phyloP scores from a whole-genome alignment of 768 basidiomycete genomes.

The Russula emetica region DNA sequence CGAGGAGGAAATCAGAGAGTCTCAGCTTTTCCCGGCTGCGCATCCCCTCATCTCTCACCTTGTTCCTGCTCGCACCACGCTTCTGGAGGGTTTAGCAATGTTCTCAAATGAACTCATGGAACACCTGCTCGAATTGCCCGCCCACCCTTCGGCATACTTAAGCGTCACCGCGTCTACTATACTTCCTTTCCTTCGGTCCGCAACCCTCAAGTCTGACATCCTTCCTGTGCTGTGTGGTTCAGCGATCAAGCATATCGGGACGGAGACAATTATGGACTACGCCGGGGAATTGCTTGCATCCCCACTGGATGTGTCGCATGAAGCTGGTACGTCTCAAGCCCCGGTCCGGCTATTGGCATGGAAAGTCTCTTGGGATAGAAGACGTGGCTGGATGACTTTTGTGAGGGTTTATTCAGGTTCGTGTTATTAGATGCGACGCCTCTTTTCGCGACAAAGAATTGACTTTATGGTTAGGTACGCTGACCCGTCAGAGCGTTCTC shows the following conservation, averaged over 20 bases:
- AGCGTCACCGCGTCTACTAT: conserved; percentile 50
- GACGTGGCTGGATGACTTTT: conserved; percentile 89
- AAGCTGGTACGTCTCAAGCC: conserved; percentile 42
- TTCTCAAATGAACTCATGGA: conserved; percentile 80
- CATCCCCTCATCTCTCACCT: conserved; percentile 72
- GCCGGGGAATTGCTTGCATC: conserved; percentile 75
- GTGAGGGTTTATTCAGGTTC: conserved; percentile 83
- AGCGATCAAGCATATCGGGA: conserved; percentile 76
- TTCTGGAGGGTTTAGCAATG: conserved; percentile 79
- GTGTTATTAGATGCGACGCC: conserved; percentile 19
- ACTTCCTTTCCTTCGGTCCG: conserved; percentile 59
- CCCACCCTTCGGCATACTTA: conserved; percentile 61
- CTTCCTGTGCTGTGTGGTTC: conserved; percentile 83
- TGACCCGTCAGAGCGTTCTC: conserved; percentile 57
- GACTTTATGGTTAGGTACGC: conserved; percentile 47
- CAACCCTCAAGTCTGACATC: conserved; percentile 60
- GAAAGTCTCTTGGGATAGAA: conserved; percentile 86
- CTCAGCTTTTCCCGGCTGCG: conserved; percentile 45
- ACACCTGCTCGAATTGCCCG: conserved; percentile 51
- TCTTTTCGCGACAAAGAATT: conserved; percentile 15
- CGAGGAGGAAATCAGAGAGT: conserved; percentile 40
- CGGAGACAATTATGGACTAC: conserved; percentile 76
- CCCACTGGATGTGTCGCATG: conserved; percentile 60
- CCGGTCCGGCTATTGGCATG: conserved; percentile 70
- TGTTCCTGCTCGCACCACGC: conserved; percentile 57